Evolutionary conservation across 495 filamentous ascomycete genomes (phyloP).

Genomic region (Hyaloscypha finlandica): DNA sequence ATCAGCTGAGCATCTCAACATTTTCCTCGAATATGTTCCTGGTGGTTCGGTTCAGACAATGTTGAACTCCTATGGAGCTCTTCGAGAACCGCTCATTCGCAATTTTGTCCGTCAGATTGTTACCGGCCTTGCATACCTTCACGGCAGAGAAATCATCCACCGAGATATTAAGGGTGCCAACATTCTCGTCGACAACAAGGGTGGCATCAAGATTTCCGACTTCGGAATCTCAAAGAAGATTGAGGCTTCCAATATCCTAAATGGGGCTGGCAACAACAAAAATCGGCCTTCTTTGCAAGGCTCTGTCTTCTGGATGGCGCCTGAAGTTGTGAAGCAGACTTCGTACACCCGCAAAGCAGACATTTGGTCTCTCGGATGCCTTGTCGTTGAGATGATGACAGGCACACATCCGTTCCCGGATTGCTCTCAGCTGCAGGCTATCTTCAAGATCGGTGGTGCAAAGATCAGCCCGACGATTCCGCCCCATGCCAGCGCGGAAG

Average conservation of each 20-base stretch:
- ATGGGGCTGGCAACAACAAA: slow-evolving; percentile 57
- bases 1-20: slow-evolving; percentile 91
- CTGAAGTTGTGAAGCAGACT: slow-evolving; percentile 96
- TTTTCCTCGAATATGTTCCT: slow-evolving; percentile 99
- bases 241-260: slow-evolving; percentile 69
- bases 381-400: slow-evolving; percentile 99
- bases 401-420: slow-evolving; percentile 95
- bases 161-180: slow-evolving; percentile 99
- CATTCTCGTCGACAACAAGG: slow-evolving; percentile 98
- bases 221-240: slow-evolving; percentile 99
- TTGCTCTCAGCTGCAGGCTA: slow-evolving; percentile 95
- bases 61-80: slow-evolving; percentile 95
- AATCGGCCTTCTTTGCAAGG: slow-evolving; percentile 93
- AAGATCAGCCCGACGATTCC: slow-evolving; percentile 89
- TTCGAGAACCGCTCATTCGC: slow-evolving; percentile 89
- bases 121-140: slow-evolving; percentile 90
- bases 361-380: slow-evolving; percentile 96
- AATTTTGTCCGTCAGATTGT: slow-evolving; percentile 98
- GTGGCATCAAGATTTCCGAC: slow-evolving; percentile 98
- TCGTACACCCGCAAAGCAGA: slow-evolving; percentile 99
- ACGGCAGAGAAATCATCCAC: slow-evolving; percentile 95
- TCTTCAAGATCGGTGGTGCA: slow-evolving; percentile 94
- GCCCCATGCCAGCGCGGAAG: slow-evolving; percentile 80
- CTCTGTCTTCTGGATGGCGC: slow-evolving; percentile 99
- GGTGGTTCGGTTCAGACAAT: slow-evolving; percentile 97